Conservation (phyloP, 176 grass and related monocot species). For the Avena insularis region DNA sequence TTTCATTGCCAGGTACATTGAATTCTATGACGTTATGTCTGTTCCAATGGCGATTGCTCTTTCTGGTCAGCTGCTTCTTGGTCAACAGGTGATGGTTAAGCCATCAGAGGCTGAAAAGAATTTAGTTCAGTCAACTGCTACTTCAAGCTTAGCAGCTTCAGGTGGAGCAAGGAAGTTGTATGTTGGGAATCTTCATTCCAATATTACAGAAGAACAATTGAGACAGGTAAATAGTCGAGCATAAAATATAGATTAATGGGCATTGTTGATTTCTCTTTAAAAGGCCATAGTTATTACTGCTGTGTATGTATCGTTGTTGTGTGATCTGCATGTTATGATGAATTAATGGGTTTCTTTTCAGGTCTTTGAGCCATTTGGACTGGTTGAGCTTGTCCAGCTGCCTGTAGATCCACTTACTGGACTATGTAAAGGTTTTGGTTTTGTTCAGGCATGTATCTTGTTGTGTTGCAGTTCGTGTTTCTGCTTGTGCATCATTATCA, state of each 20-base stretch:
- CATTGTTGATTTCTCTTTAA: background rate
- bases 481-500: conserved; percentile 34
- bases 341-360: conserved; percentile 50
- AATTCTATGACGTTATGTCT: conserved; percentile 98
- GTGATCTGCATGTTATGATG: background rate
- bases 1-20: conserved; percentile 78
- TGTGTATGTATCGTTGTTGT: background rate
- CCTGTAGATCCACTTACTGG: conserved; percentile 83
- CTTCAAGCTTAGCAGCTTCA: conserved; percentile 70
- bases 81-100: conserved; percentile 93
- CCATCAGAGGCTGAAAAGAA: conserved; percentile 98
- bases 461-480: conserved; percentile 8
- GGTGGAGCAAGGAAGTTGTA: conserved; percentile 91
- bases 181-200: conserved; percentile 95
- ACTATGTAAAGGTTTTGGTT: conserved; percentile 93
- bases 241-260: conserved; percentile 6
- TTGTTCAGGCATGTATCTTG: conserved; percentile 73
- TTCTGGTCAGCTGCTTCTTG: conserved; percentile 77
- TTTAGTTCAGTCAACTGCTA: conserved; percentile 83
- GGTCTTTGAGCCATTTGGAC: conserved; percentile 96
- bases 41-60: conserved; percentile 98
- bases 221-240: conserved; percentile 60
- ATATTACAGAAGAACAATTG: conserved; percentile 94
- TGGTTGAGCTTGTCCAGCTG: conserved; percentile 90
- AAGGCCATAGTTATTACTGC: background rate